Evolutionary conservation across 2,329 filamentous ascomycete genomes (phyloP).

Genomic region (Calonectria pteridis): DNA sequence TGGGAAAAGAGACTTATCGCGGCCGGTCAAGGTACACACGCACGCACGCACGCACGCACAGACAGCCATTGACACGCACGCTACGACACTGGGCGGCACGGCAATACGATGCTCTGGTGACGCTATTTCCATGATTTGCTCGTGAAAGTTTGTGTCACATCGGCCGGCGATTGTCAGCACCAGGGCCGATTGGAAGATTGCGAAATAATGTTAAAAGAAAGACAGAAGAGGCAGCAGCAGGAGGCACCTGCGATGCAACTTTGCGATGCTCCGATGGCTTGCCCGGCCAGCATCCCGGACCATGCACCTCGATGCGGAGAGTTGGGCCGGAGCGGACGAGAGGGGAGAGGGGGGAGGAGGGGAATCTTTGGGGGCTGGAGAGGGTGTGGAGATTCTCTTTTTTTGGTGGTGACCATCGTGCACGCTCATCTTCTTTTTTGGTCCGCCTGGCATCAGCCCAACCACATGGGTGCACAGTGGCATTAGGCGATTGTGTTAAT

Average conservation of each 20-base stretch:
- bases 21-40: not conserved
- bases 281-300: constrained; percentile 3
- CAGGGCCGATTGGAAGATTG: constrained; percentile 10
- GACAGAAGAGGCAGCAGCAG: not conserved
- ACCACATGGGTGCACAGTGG: not conserved
- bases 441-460: not conserved
- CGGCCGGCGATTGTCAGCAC: constrained; percentile 18
- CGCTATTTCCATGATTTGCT: constrained; percentile 2
- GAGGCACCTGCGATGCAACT: not conserved
- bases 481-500: not conserved
- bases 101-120: not conserved
- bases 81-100: not conserved
- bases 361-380: not conserved
- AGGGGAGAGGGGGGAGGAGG: not conserved
- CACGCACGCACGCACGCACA: not conserved
- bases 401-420: not conserved
- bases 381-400: not conserved
- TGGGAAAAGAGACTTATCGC: not conserved
- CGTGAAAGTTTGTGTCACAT: constrained; percentile 15
- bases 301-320: constrained; percentile 30
- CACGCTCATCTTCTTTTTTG: not conserved
- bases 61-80: not conserved
- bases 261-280: constrained; percentile 3
- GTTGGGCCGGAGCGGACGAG: constrained; percentile 27
- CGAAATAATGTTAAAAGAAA: not conserved